Evolutionary conservation across 2,329 filamentous ascomycete species (phyloP).

Genomic region (Dactylellina sp.): DNA sequence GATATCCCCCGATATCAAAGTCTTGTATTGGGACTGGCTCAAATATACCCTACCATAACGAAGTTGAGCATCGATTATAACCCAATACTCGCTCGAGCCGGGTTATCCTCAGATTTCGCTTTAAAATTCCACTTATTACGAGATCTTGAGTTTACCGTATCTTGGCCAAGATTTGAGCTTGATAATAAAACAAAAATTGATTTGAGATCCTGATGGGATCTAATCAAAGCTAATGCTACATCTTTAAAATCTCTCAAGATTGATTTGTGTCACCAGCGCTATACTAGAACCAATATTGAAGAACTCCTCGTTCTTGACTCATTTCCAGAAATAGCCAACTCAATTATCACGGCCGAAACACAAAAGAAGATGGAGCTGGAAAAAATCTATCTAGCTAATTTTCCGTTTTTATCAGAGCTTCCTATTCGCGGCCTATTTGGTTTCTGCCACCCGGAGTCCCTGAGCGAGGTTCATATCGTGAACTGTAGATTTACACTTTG

Average conservation of each 20-base stretch:
- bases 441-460: neutral
- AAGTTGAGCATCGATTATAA: slow-evolving; percentile 11
- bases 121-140: neutral
- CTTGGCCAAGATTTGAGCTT: slow-evolving; percentile 18
- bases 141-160: slow-evolving; percentile 20
- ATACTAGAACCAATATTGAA: neutral
- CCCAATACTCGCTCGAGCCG: slow-evolving; percentile 9
- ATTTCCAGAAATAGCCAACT: slow-evolving; percentile 6
- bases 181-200: neutral
- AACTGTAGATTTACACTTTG: slow-evolving; percentile 1
- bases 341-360: slow-evolving; percentile 2
- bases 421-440: neutral
- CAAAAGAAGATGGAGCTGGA: neutral
- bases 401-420: neutral
- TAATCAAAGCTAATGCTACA: slow-evolving; percentile 11
- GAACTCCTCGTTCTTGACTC: slow-evolving; percentile 11
- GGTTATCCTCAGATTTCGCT: slow-evolving; percentile 5
- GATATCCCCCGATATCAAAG: slow-evolving; percentile 4
- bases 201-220: slow-evolving; percentile 8
- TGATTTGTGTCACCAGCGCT: slow-evolving; percentile 11
- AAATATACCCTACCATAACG: slow-evolving; percentile 6
- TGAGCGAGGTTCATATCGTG: neutral
- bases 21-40: slow-evolving; percentile 1
- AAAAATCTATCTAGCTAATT: neutral
- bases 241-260: slow-evolving; percentile 11